Evolutionary conservation across 2,329 filamentous ascomycete species (phyloP), one percentile per base, ranked within the genome.

Genomic region (Colletotrichum trifolii): DNA sequence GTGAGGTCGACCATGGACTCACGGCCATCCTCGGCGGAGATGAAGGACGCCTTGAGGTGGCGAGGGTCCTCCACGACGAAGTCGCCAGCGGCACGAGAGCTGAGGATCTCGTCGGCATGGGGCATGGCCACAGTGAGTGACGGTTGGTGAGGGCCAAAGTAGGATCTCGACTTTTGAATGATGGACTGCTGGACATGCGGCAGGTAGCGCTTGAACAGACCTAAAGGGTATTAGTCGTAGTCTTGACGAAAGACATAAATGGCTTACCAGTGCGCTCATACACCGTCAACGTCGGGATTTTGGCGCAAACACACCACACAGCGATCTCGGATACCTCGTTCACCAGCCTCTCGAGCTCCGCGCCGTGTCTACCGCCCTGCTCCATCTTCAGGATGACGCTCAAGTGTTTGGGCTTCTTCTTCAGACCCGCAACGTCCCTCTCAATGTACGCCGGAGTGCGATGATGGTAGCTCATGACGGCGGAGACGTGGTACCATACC

Each of bases 1-100:
- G 96, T 99, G 49, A 99, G 85, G 77, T 99, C 96, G 45, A 99
- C 94, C 68, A 99, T 87, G 4, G 95, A 97, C 73, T 97, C 93
- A 59, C 95, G 89, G 53, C 96, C 95, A 72, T 99, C 96, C 60
- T 95, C 91, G 42, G 89, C 88, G 12, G 93, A 97, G 54, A 99
- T 87, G 43, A 99, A 87, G 62, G 97, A 87, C 15, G 98, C 76
- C 34, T 82, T 78, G 60, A 90, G 74, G 72, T 82, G 77, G 69
- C 81, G 76, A 70, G 75, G 69, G 55, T 68, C 67, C 10, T 52
- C 60, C n/a, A 64, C 59, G 7, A 49, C 64, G 60, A 70, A 71
- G 53, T 72, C 69, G 13, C 70, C 70, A 36, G 68, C 69, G 40
- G 70, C 67, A 12, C 69, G 48, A n/a, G 73, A 70, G 46, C 75